Evolutionary conservation across 164 flowering plant species (phyloP).

Genomic region (Stephania yunnanensis): DNA sequence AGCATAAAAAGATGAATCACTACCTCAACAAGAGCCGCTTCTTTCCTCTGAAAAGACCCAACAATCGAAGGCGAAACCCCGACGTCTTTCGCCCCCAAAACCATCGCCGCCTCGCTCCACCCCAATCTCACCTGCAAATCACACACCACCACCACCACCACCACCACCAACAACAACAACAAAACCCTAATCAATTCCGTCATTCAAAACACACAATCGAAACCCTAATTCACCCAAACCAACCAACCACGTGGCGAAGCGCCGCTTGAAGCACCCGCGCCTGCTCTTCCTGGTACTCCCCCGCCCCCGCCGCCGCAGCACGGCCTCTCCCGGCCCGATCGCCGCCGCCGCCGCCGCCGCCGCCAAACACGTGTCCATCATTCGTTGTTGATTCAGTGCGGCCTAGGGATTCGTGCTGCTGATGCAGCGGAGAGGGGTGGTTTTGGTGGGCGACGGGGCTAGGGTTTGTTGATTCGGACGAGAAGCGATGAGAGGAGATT

Average conservation of each 20-base stretch:
- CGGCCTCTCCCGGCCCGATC: conserved; percentile 6
- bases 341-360: conserved; percentile 3
- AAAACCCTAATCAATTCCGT: neutral
- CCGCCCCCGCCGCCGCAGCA: conserved; percentile 3
- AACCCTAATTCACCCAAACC: neutral
- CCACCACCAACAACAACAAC: neutral
- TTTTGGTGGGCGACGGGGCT: conserved; percentile 15
- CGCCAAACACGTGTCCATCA: neutral
- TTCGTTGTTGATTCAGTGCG: conserved; percentile 1
- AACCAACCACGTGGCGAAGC: conserved; percentile 51
- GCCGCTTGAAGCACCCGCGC: conserved; percentile 78
- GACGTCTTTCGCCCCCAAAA: conserved; percentile 83
- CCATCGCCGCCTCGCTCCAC: conserved; percentile 85
- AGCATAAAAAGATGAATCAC: neutral
- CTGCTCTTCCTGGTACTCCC: conserved; percentile 63
- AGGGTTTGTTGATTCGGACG: conserved; percentile 15
- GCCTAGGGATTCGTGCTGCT: conserved; percentile 12
- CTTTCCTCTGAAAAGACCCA: conserved; percentile 83
- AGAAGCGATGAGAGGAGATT: conserved; percentile 13
- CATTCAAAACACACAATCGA: neutral
- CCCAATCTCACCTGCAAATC: conserved; percentile 61
- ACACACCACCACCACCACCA: neutral
- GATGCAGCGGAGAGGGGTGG: conserved; percentile 7
- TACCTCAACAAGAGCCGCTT: conserved; percentile 96
- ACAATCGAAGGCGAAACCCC: conserved; percentile 84